A percentile compares a stretch with the other conserved stretches of the same genome.
These are phyloP conservation scores for Favolaschia claudopus DNA, from an alignment of 768 basidiomycete species.

Conservation along the genomic window DNA sequence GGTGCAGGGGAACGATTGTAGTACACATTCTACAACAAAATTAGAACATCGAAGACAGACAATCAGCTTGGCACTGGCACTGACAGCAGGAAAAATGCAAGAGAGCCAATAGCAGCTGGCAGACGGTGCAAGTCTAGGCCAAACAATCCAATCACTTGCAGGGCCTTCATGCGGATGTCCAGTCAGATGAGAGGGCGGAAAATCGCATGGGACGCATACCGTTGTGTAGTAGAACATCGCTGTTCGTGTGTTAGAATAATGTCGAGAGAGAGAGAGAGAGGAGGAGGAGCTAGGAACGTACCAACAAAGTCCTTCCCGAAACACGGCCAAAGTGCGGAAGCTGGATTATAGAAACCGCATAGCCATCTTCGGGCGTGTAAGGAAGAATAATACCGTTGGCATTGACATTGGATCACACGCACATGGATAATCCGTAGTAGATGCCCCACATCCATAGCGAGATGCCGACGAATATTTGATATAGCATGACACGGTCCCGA, in stretches of 20 bases:
- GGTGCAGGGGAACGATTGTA: constrained; percentile 22
- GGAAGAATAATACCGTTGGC: constrained; percentile 6
- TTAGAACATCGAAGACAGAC: not conserved
- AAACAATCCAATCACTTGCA: constrained; percentile 77
- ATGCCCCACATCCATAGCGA: constrained; percentile 52
- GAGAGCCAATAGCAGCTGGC: constrained; percentile 66
- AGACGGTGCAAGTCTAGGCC: constrained; percentile 72
- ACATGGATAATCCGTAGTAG: constrained; percentile 67
- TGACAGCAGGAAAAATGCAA: constrained; percentile 62
- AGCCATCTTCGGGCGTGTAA: constrained; percentile 35
- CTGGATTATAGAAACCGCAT: constrained; percentile 49
- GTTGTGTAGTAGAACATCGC: constrained; percentile 56
- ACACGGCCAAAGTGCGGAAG: constrained; percentile 39
- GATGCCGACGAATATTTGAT: constrained; percentile 51
- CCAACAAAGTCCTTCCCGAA: constrained; percentile 54
- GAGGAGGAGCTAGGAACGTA: not conserved
- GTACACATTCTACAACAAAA: constrained; percentile 11
- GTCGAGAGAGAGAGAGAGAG: not conserved
- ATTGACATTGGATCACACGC: constrained; percentile 26
- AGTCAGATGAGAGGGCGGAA: not conserved
- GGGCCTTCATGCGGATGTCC: constrained; percentile 37
- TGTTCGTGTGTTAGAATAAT: not conserved
- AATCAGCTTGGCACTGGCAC: constrained; percentile 18
- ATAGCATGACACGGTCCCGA: constrained; percentile 60
- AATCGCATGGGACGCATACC: constrained; percentile 34